Evolutionary conservation across 129 eudicot species (phyloP).

Genomic region (Erigeron canadensis): DNA sequence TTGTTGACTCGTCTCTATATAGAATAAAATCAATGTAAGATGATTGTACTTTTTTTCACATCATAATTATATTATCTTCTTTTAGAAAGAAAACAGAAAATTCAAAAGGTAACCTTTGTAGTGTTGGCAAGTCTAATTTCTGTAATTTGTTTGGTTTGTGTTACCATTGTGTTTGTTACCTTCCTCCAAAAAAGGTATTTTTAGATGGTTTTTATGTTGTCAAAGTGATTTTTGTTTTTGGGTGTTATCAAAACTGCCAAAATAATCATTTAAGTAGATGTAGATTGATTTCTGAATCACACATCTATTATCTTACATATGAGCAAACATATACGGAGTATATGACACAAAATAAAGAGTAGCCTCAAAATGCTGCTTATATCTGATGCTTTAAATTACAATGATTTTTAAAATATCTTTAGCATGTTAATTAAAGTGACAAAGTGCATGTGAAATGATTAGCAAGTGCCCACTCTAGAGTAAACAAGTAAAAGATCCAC

Average conservation of each 20-base stretch:
- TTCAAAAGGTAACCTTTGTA: slow-evolving; percentile 2
- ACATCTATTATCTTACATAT: background rate
- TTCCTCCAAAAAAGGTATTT: slow-evolving; percentile 27
- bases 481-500: background rate
- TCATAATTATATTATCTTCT: background rate
- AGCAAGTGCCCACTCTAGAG: slow-evolving; percentile 9
- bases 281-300: slow-evolving; percentile 20
- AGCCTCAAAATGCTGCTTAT: background rate
- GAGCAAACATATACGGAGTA: no score
- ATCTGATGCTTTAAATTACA: background rate
- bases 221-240: slow-evolving; percentile 25
- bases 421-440: slow-evolving; percentile 12
- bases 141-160: no score
- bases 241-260: slow-evolving; percentile 18
- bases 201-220: slow-evolving; percentile 27
- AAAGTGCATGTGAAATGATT: slow-evolving; percentile 15
- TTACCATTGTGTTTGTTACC: slow-evolving; percentile 27
- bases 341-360: background rate
- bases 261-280: slow-evolving; percentile 20
- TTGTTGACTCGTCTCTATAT: background rate
- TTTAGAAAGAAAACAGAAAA: background rate
- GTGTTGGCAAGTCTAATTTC: slow-evolving; percentile 2
- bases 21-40: background rate
- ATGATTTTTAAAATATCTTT: background rate
- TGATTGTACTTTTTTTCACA: background rate